These are phyloP conservation scores for Trichoderma gamsii DNA, from an alignment of 495 filamentous ascomycete species.

Conservation along the genomic window DNA sequence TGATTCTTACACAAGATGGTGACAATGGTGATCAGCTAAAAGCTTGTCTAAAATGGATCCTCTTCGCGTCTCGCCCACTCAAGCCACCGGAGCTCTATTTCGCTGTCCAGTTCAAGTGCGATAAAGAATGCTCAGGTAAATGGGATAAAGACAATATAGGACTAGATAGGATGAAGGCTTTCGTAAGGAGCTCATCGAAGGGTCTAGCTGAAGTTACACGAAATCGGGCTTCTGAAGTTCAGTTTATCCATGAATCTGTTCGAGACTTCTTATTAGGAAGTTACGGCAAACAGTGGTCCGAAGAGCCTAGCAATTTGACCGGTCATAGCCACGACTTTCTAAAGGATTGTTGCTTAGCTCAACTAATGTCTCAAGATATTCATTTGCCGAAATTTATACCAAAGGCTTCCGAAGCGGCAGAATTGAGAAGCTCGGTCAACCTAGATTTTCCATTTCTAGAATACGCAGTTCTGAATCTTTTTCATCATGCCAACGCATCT, in stretches of 20 bases:
- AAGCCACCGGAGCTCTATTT: conserved; percentile 33
- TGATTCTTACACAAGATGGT: conserved; percentile 32
- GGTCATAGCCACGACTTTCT: neutral
- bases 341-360: neutral
- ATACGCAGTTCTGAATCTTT: conserved; percentile 39
- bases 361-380: neutral
- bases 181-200: conserved; percentile 31
- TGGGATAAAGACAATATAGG: conserved; percentile 18
- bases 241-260: conserved; percentile 42
- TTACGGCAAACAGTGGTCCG: neutral
- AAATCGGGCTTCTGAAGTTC: conserved; percentile 24
- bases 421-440: neutral
- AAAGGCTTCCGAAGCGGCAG: neutral
- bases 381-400: neutral
- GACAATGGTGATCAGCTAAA: conserved; percentile 27
- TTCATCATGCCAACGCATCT: conserved; percentile 42
- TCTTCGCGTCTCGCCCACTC: conserved; percentile 31
- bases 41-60: conserved; percentile 37
- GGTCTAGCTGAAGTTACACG: conserved; percentile 32
- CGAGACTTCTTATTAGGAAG: conserved; percentile 28
- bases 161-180: conserved; percentile 20
- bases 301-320: neutral
- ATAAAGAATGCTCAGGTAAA: conserved; percentile 14
- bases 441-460: conserved; percentile 38
- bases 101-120: conserved; percentile 29